Conservation (phyloP, 2,329 filamentous ascomycete species). For the Thyridium curvatum region DNA sequence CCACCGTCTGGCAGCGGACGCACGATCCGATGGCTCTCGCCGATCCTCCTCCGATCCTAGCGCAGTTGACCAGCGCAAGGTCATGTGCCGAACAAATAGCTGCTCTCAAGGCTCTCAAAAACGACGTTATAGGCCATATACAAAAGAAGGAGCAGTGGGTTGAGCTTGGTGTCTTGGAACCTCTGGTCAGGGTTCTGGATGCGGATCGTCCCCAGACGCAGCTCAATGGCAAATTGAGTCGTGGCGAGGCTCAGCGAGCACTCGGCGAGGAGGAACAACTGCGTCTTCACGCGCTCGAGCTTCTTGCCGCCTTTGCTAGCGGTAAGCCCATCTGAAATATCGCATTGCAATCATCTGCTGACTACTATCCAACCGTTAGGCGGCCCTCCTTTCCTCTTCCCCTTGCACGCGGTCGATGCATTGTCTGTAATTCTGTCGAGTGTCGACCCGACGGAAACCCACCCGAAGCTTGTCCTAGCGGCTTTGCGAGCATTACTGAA, state of each 20-base stretch:
- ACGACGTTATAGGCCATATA: constrained; percentile 81
- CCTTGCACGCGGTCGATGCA: too few species aligned
- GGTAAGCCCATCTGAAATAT: constrained; percentile 44
- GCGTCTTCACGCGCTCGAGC: constrained; percentile 71
- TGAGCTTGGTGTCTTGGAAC: constrained; percentile 59
- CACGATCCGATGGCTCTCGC: constrained; percentile 42
- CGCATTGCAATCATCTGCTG: too few species aligned
- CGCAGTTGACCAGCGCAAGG: constrained; percentile 50
- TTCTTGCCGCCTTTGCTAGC: constrained; percentile 79
- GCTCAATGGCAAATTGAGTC: constrained; percentile 31
- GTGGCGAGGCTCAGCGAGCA: constrained; percentile 23
- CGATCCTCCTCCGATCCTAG: constrained; percentile 45
- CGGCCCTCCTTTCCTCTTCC: too few species aligned
- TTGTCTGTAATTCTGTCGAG: too few species aligned
- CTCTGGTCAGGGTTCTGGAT: constrained; percentile 42
- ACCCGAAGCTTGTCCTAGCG: constrained; percentile 62
- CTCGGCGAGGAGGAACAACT: constrained; percentile 60
- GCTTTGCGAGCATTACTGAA: constrained; percentile 70
- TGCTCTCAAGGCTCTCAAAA: constrained; percentile 71
- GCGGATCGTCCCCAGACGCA: constrained; percentile 23
- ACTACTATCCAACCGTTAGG: too few species aligned
- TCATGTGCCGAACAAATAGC: constrained; percentile 45
- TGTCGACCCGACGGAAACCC: constrained; percentile 35
- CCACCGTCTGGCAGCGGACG: too few species aligned
- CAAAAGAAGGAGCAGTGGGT: constrained; percentile 81